A percentile compares a stretch with the other conserved stretches of the same genome.
These are phyloP conservation scores for Annulohypoxylon nitens DNA, from an alignment of 495 filamentous ascomycete genomes.

Conservation along the genomic window DNA sequence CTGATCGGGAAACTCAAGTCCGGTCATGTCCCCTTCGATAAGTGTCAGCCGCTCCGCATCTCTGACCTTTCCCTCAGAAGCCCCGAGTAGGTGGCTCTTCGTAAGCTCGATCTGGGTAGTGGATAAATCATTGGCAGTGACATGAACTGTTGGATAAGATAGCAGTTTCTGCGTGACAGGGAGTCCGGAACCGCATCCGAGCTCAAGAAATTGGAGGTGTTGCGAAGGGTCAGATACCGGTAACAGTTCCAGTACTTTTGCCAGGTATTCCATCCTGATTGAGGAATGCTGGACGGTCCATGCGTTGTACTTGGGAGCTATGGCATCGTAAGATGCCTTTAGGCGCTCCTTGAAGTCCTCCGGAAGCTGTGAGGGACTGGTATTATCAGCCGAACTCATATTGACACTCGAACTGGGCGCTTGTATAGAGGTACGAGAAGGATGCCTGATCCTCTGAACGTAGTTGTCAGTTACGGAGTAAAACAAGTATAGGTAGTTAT, in stretches of 20 bases:
- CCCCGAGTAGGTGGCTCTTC: constrained; percentile 26
- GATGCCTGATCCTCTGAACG: not conserved
- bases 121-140: constrained; percentile 55
- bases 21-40: constrained; percentile 52
- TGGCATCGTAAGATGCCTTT: constrained; percentile 53
- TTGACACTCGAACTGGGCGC: not conserved
- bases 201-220: constrained; percentile 48
- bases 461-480: not conserved
- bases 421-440: too few relatives aligned
- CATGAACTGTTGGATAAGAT: constrained; percentile 10
- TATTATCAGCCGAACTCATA: not conserved
- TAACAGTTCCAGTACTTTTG: constrained; percentile 9
- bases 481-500: not conserved
- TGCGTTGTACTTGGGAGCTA: constrained; percentile 50
- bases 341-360: constrained; percentile 51
- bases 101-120: constrained; percentile 47
- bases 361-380: constrained; percentile 12
- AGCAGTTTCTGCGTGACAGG: constrained; percentile 51
- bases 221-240: not conserved
- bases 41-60: constrained; percentile 34
- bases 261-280: not conserved
- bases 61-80: constrained; percentile 5
- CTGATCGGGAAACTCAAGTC: constrained; percentile 41
- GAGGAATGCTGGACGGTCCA: constrained; percentile 48
- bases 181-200: constrained; percentile 54